Conservation (phyloP, 2,329 filamentous ascomycete species). For the Arthrocladium fulminans region DNA sequence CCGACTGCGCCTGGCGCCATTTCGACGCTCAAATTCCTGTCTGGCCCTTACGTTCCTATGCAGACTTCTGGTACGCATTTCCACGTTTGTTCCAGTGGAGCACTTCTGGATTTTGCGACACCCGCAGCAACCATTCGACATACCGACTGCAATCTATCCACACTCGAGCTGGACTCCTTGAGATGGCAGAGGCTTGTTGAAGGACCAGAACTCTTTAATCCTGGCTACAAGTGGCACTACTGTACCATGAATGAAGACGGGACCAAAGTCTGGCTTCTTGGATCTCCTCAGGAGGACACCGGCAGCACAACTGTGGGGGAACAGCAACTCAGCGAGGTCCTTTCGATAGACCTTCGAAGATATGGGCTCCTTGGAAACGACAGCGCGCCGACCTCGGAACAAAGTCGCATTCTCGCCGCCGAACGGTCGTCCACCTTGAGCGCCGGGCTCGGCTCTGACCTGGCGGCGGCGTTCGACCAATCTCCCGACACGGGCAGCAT, state of each 20-base stretch:
- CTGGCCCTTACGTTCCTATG: slow-evolving; percentile 74
- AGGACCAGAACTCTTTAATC: slow-evolving; percentile 83
- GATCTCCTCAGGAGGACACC: slow-evolving; percentile 70
- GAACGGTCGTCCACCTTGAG: slow-evolving; percentile 46
- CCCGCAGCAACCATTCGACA: slow-evolving; percentile 79
- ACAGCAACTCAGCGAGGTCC: slow-evolving; percentile 87
- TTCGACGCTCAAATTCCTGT: slow-evolving; percentile 81
- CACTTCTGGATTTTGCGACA: slow-evolving; percentile 86
- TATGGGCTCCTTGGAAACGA: slow-evolving; percentile 86
- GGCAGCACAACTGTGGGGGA: slow-evolving; percentile 62
- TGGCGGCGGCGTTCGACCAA: slow-evolving; percentile 79
- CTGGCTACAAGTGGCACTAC: slow-evolving; percentile 95
- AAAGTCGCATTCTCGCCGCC: slow-evolving; percentile 40
- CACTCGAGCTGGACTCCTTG: slow-evolving; percentile 74
- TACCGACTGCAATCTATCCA: slow-evolving; percentile 82
- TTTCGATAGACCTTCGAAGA: slow-evolving; percentile 83
- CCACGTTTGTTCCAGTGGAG: slow-evolving; percentile 87
- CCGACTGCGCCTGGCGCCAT: slow-evolving; percentile 72
- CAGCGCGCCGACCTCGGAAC: slow-evolving; percentile 43
- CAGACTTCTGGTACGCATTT: slow-evolving; percentile 91
- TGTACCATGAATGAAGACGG: slow-evolving; percentile 92
- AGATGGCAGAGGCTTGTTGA: slow-evolving; percentile 94
- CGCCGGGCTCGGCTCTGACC: slow-evolving; percentile 65
- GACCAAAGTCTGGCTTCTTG: slow-evolving; percentile 94
- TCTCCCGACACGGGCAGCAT: slow-evolving; percentile 75